Percentiles rank a stretch among this genome's conserved stretches.
phyloP scores from a whole-genome alignment of 2,329 filamentous ascomycete species.

The Sporothrix humicola region DNA sequence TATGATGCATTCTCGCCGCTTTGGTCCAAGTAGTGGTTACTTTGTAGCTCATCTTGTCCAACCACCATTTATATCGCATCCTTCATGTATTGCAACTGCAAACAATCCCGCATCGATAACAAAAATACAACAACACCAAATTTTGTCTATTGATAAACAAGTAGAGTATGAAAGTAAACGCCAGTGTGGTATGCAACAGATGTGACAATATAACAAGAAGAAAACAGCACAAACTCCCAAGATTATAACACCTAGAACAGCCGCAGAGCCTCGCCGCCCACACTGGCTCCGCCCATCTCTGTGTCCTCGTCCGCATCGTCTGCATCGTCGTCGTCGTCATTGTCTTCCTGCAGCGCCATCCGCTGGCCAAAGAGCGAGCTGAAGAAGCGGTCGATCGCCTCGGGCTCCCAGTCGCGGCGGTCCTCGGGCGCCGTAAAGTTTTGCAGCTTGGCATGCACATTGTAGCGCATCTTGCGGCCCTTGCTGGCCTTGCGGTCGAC shows the following conservation, averaged over 20 bases:
- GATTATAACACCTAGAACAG: constrained; percentile 50
- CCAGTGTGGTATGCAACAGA: constrained; percentile 32
- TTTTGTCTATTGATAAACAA: constrained; percentile 28
- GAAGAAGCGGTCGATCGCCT: constrained; percentile 78
- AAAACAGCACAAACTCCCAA: constrained; percentile 32
- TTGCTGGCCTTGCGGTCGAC: constrained; percentile 96
- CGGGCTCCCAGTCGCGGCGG: constrained; percentile 76
- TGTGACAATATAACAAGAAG: not conserved
- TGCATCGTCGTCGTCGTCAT: constrained; percentile 55
- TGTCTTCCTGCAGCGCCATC: constrained; percentile 67
- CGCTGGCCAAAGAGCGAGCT: constrained; percentile 75
- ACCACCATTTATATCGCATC: not conserved
- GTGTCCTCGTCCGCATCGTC: constrained; percentile 31
- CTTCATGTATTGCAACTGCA: not conserved
- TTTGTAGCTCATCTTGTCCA: not conserved
- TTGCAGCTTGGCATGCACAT: constrained; percentile 94
- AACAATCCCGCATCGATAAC: not conserved
- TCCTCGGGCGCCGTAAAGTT: constrained; percentile 98
- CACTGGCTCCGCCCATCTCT: constrained; percentile 54
- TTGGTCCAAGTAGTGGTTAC: too few relatives aligned
- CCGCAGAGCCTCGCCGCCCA: constrained; percentile 61
- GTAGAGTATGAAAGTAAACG: constrained; percentile 6
- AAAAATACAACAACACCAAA: not conserved
- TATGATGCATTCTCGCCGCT: too few relatives aligned
- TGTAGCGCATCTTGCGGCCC: constrained; percentile 90